These are phyloP conservation scores for Malus hybrid DNA, from an alignment of 331 rosid species.

Conservation along the genomic window DNA sequence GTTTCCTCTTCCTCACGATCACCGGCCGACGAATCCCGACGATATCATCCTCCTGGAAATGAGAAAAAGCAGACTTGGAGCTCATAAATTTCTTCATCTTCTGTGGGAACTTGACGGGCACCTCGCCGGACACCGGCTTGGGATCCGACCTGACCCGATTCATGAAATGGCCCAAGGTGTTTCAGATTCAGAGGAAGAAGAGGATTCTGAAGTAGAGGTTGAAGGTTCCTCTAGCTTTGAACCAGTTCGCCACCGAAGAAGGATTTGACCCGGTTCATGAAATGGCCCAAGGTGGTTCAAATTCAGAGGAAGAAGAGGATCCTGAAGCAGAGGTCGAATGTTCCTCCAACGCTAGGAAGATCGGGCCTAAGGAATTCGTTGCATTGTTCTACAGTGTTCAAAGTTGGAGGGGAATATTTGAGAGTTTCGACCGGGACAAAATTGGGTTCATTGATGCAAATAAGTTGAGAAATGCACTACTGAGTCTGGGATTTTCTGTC, in stretches of 20 bases:
- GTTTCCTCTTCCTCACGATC: constrained; percentile 48
- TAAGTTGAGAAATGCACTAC: constrained; percentile 79
- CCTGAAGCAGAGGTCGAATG: constrained; percentile 32
- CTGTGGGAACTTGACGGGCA: constrained; percentile 46
- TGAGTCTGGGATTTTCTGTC: constrained; percentile 80
- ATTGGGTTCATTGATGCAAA: constrained; percentile 67
- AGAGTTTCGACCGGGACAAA: constrained; percentile 76
- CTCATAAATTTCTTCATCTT: constrained; percentile 91
- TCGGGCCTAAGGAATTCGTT: constrained; percentile 91
- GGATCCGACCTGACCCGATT: constrained; percentile 51
- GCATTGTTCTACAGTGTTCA: constrained; percentile 84
- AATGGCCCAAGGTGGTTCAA: no score
- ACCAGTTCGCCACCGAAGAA: no score
- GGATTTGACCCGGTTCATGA: no score
- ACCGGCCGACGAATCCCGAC: constrained; percentile 67
- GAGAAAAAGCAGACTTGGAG: constrained; percentile 49
- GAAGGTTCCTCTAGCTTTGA: no score
- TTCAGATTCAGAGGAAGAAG: constrained; percentile 3
- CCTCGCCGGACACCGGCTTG: constrained; percentile 45
- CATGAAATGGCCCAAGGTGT: constrained; percentile 26
- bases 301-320: not conserved
- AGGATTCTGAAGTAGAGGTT: no score
- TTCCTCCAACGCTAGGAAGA: constrained; percentile 7
- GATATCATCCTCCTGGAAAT: constrained; percentile 51
- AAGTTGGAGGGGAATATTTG: constrained; percentile 86